These are phyloP conservation scores for Trichoderma virens DNA, from an alignment of 495 filamentous ascomycete species.

Conservation along the genomic window DNA sequence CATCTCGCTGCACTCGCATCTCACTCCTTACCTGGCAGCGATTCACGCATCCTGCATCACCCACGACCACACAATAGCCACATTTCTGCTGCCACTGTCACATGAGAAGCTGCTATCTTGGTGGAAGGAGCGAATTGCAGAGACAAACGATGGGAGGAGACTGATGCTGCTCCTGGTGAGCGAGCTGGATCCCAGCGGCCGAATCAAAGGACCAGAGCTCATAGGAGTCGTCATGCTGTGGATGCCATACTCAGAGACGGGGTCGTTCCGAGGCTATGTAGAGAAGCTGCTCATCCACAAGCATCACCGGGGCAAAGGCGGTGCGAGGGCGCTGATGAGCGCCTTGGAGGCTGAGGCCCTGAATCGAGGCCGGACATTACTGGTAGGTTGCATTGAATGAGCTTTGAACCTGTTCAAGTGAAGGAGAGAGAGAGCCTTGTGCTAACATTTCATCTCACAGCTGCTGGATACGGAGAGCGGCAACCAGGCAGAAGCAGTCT, in stretches of 20 bases:
- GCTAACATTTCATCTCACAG: constrained; percentile 15
- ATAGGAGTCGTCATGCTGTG: constrained; percentile 31
- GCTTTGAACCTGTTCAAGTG: neutral
- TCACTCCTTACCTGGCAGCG: constrained; percentile 32
- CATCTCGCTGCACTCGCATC: constrained; percentile 23
- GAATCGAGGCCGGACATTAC: constrained; percentile 26
- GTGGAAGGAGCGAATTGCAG: constrained; percentile 33
- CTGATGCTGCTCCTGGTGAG: constrained; percentile 29
- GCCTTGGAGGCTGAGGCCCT: constrained; percentile 31
- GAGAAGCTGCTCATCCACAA: constrained; percentile 32
- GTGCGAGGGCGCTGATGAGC: constrained; percentile 23
- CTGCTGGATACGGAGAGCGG: constrained; percentile 28
- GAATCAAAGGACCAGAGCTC: constrained; percentile 25
- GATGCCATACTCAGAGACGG: constrained; percentile 28
- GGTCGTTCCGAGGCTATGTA: constrained; percentile 27
- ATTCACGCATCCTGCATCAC: constrained; percentile 33
- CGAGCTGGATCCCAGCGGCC: constrained; percentile 18
- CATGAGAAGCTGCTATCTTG: constrained; percentile 31
- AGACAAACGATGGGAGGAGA: constrained; percentile 22
- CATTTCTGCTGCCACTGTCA: constrained; percentile 30
- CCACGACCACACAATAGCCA: constrained; percentile 28
- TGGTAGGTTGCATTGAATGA: constrained; percentile 21
- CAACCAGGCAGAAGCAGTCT: constrained; percentile 26
- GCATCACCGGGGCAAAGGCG: constrained; percentile 22
- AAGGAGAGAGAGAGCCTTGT: neutral